Base-by-base conservation (phyloP, 345 rosid genomes). In the Diplotaxis tenuifolia region DNA sequence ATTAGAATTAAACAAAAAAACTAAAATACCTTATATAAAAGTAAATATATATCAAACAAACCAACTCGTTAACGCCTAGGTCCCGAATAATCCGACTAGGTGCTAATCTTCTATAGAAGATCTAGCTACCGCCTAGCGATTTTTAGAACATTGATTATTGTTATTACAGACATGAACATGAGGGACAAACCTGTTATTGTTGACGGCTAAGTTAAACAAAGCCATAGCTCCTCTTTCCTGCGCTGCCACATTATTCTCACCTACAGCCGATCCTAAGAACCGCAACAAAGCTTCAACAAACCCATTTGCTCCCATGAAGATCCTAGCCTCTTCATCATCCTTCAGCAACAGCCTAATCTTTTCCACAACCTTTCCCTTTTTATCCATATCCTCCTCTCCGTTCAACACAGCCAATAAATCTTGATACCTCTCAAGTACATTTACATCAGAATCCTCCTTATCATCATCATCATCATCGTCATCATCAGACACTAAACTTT, bases 311-410 rank as follows among this genome's bases (percentile, higher is more conserved):
- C 99, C 99, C 96, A 90, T 77, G 73, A 80, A 84, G 66, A 84
- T 84, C 82, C 99, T 85, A 12, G 94, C 92, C 78, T 95, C 98
- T 73, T 90, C 98, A 66, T 95, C 98, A 71, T 92, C 96, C 86
- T 92, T 92, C 65, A 95, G 83, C 72, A 87, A 59, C 15, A 76
- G 78, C 83, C 99, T 84, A 52, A 90, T 71, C 68, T 84, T 87
- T 77, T 95, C 96, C 15, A 80, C 97, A 71, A 80, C 85, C 75
- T 70, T 82, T 73, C 94, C 81, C 63, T 85, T 90, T 47, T 78
- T 76, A 16, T 63, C 71, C 76, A 90, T 74, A 52, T 80, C 86
- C 14, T 73, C 84, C 63, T 84, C 93, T 16, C 29, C 62, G 72
- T 86, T 81, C 79, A 96, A 81, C 53, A 88, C 75, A 28, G 57